Conservation (phyloP, 139 green algal species). For the Eudorina sp. region DNA sequence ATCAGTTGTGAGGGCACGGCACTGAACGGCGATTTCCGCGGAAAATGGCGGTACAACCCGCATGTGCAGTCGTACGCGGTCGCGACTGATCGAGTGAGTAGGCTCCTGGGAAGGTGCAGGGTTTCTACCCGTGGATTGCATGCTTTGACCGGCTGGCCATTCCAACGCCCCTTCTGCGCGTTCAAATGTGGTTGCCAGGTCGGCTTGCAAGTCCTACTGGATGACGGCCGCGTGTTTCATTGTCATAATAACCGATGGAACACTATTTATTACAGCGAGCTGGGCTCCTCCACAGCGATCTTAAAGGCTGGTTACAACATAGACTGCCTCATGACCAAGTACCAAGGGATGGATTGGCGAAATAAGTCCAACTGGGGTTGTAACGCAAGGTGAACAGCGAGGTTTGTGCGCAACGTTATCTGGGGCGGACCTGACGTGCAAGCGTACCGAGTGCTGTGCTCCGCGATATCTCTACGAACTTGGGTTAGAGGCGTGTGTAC, state of each 20-base stretch:
- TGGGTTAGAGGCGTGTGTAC: no score
- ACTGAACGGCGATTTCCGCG: constrained; percentile 66
- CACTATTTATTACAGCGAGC: constrained; percentile 76
- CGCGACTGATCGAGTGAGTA: constrained; percentile 69
- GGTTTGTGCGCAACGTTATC: no score
- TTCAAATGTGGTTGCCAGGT: no score
- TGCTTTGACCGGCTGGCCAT: no score
- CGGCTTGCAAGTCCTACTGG: constrained; percentile 69
- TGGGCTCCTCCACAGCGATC: constrained; percentile 74
- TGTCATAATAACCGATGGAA: constrained; percentile 79
- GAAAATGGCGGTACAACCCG: constrained; percentile 80
- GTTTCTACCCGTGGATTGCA: no score
- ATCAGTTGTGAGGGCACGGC: constrained; percentile 84
- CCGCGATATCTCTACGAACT: no score
- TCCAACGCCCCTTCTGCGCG: no score
- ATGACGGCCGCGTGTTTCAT: constrained; percentile 69
- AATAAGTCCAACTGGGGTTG: constrained; percentile 65
- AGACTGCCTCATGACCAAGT: constrained; percentile 78
- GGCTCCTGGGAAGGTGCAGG: no score
- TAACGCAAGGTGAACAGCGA: constrained; percentile 65
- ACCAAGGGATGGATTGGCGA: constrained; percentile 82
- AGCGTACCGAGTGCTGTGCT: no score
- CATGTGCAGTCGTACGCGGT: constrained; percentile 86
- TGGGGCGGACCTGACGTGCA: no score
- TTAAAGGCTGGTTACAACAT: constrained; percentile 82